Evolutionary conservation across 2,329 filamentous ascomycete species (phyloP).

Genomic region (Plenodomus biglobosus): DNA sequence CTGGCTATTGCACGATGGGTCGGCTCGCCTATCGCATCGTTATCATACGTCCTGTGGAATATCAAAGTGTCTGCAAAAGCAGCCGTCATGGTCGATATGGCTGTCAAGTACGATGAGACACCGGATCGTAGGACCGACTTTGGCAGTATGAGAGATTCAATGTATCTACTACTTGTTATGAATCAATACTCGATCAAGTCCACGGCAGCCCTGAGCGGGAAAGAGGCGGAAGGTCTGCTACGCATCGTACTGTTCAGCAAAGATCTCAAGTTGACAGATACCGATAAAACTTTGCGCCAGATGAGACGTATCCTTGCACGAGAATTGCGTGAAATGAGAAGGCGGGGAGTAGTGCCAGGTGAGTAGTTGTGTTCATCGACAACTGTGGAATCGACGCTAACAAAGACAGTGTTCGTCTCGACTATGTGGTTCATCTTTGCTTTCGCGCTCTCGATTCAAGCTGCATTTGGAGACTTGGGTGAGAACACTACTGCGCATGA

Average conservation of each 20-base stretch:
- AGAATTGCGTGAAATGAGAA: constrained; percentile 46
- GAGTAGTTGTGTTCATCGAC: not conserved
- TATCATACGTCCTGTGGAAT: constrained; percentile 46
- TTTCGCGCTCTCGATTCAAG: constrained; percentile 42
- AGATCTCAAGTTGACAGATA: constrained; percentile 35
- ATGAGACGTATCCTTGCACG: constrained; percentile 42
- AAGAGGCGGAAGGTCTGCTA: constrained; percentile 44
- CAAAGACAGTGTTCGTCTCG: constrained; percentile 40
- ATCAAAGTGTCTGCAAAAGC: constrained; percentile 46
- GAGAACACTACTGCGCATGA: constrained; percentile 49
- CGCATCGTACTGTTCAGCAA: constrained; percentile 47
- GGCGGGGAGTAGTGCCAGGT: constrained; percentile 45
- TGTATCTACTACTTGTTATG: constrained; percentile 50
- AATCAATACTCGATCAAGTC: constrained; percentile 49
- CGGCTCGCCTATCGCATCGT: constrained; percentile 42
- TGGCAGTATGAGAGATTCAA: constrained; percentile 46
- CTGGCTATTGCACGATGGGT: constrained; percentile 43
- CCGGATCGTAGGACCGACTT: constrained; percentile 37
- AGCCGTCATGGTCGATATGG: constrained; percentile 47
- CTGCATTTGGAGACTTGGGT: constrained; percentile 42
- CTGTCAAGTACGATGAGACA: constrained; percentile 34
- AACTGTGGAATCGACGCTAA: constrained; percentile 1
- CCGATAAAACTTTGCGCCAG: constrained; percentile 33
- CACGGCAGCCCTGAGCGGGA: constrained; percentile 21
- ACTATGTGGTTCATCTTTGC: constrained; percentile 49